phyloP scores from a whole-genome alignment of 2,329 filamentous ascomycete species.

The Fusarium globosum region DNA sequence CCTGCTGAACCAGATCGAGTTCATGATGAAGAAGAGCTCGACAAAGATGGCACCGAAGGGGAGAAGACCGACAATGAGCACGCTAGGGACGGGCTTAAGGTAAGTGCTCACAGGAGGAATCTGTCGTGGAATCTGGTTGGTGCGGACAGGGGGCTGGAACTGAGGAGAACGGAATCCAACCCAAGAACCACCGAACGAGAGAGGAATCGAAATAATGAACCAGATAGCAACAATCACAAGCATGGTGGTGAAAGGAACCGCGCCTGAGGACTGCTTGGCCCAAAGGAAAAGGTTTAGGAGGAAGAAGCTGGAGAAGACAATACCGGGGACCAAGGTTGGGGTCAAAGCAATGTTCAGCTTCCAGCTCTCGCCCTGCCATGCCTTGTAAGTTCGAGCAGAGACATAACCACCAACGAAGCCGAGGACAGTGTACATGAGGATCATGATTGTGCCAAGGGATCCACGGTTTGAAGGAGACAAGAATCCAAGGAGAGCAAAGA shows the following conservation, averaged over 20 bases:
- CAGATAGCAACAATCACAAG: slow-evolving; percentile 91
- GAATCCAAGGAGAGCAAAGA: slow-evolving; percentile 93
- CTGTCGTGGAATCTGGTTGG: slow-evolving; percentile 97
- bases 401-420: slow-evolving; percentile 93
- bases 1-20: slow-evolving; percentile 97
- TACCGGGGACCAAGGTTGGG: slow-evolving; percentile 83
- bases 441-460: slow-evolving; percentile 90
- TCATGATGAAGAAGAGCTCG: slow-evolving; percentile 99
- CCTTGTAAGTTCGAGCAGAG: slow-evolving; percentile 92
- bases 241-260: slow-evolving; percentile 97
- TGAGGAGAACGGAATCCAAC: slow-evolving; percentile 82
- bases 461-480: slow-evolving; percentile 96
- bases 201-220: slow-evolving; percentile 95
- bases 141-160: slow-evolving; percentile 85
- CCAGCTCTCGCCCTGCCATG: slow-evolving; percentile 92
- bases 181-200: slow-evolving; percentile 92
- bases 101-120: slow-evolving; percentile 88
- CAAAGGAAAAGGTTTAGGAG: slow-evolving; percentile 95
- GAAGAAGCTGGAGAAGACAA: slow-evolving; percentile 92
- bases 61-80: slow-evolving; percentile 90
- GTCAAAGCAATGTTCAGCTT: slow-evolving; percentile 93
- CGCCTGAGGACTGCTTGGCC: slow-evolving; percentile 90
- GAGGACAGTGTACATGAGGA: slow-evolving; percentile 92
- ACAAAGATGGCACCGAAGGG: slow-evolving; percentile 98
- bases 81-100: slow-evolving; percentile 86